Conservation (phyloP, 495 filamentous ascomycete genomes). For the Polyplosphaeria fusca region DNA sequence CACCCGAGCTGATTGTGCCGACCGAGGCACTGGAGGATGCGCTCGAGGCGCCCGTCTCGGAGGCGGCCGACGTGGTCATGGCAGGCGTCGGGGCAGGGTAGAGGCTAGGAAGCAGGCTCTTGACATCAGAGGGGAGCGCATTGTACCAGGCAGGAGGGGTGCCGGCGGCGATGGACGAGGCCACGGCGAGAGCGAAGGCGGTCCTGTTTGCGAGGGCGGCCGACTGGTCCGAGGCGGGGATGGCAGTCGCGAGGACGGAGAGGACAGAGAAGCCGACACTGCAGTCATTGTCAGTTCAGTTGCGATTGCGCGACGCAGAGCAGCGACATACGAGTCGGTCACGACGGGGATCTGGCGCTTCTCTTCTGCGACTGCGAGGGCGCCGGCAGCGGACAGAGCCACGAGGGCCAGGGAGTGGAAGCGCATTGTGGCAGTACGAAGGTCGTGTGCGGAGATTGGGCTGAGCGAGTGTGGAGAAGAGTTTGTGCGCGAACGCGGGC, state of each 20-base stretch:
- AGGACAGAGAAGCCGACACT: constrained; percentile 20
- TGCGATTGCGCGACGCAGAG: neutral
- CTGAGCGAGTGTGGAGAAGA: constrained; percentile 29
- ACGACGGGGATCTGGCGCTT: neutral
- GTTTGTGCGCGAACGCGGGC: too few species aligned
- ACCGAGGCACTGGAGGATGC: neutral
- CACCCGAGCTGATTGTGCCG: neutral
- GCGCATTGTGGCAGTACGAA: constrained; percentile 16
- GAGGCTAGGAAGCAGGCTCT: constrained; percentile 26
- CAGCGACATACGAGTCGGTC: constrained; percentile 1
- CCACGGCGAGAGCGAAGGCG: constrained; percentile 15
- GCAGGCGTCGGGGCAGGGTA: constrained; percentile 14
- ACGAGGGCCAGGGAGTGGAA: constrained; percentile 9
- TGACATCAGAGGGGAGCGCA: constrained; percentile 33
- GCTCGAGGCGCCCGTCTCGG: neutral
- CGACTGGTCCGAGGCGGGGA: constrained; percentile 14
- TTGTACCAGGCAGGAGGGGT: constrained; percentile 31
- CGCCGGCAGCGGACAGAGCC: constrained; percentile 9
- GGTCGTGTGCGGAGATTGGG: neutral
- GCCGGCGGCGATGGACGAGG: constrained; percentile 25
- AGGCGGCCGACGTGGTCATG: neutral
- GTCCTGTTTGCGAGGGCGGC: constrained; percentile 14
- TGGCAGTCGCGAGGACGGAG: constrained; percentile 31
- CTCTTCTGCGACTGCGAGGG: neutral
- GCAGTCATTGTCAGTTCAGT: neutral